Conservation (phyloP, 768 basidiomycete genomes). For the Vararia minispora region DNA sequence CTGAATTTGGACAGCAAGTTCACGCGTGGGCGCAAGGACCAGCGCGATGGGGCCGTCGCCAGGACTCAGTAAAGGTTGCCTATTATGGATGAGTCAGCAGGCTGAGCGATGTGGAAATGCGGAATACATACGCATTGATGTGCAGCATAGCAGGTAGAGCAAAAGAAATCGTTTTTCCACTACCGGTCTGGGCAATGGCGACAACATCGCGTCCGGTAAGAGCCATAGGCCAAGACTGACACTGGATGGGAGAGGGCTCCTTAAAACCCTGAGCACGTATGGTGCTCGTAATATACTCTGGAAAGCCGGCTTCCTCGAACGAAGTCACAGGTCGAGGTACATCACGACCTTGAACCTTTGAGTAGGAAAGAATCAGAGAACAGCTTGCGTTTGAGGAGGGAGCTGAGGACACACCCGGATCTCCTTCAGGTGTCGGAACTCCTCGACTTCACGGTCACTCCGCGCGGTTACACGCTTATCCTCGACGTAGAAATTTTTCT, state of each 20-base stretch:
- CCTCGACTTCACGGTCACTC: conserved; percentile 78
- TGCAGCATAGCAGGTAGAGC: conserved; percentile 99
- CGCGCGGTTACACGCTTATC: conserved; percentile 73
- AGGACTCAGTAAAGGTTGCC: conserved; percentile 84
- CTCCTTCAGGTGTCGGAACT: conserved; percentile 74
- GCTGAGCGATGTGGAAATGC: not conserved
- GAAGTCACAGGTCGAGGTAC: conserved; percentile 84
- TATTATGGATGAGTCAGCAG: conserved; percentile 20
- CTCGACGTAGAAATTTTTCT: conserved; percentile 97
- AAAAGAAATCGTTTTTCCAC: conserved; percentile 97
- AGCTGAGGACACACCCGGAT: conserved; percentile 50
- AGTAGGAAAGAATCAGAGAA: not conserved
- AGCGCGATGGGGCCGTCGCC: conserved; percentile 98
- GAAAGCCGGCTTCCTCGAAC: conserved; percentile 95
- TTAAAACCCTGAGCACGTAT: conserved; percentile 92
- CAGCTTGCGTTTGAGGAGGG: not conserved
- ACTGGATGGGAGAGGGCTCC: conserved; percentile 90
- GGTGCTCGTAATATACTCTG: conserved; percentile 89
- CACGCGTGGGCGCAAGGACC: conserved; percentile 94
- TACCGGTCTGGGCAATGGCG: conserved; percentile 96
- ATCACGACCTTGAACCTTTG: conserved; percentile 80
- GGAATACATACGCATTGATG: conserved; percentile 82
- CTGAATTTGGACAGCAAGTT: conserved; percentile 97
- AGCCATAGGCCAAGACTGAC: conserved; percentile 99
- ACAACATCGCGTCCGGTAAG: conserved; percentile 88